Conservation (phyloP, 192 early-diverging fungal genomes). For the Linnemannia zychae region DNA sequence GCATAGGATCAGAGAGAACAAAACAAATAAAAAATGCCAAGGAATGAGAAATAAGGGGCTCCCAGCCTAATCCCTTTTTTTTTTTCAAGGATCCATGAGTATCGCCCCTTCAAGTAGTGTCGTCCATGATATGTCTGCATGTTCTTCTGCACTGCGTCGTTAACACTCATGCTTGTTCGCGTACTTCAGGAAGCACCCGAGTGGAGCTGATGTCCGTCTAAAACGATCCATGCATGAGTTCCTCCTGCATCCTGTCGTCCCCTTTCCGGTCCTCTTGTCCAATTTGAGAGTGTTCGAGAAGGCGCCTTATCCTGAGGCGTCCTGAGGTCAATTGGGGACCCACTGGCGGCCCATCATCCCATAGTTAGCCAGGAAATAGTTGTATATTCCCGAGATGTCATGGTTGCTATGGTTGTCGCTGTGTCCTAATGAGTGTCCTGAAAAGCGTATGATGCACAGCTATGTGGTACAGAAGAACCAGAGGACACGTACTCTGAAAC, state of each 20-base stretch:
- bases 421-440: not conserved
- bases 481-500: conserved; percentile 44
- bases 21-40: not conserved
- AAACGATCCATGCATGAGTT: not conserved
- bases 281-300: not conserved
- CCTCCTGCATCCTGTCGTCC: not conserved
- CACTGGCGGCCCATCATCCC: not conserved
- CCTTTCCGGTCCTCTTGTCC: not conserved
- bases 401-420: not conserved
- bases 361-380: not conserved
- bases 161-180: not conserved
- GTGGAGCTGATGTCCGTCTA: not conserved
- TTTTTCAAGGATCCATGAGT: not conserved
- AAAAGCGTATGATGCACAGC: not conserved
- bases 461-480: not conserved
- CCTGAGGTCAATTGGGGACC: not conserved
- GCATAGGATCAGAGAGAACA: not conserved
- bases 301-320: not conserved
- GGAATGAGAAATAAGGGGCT: conserved; percentile 36
- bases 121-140: no score
- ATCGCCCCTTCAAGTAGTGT: not conserved
- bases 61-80: not conserved
- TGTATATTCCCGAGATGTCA: not conserved
- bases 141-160: not conserved
- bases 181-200: not conserved